A percentile compares a stretch with the other conserved stretches of the same genome.
Conservation (phyloP, 192 early-diverging fungal species). For the Lunasporangiospora selenospora region DNA sequence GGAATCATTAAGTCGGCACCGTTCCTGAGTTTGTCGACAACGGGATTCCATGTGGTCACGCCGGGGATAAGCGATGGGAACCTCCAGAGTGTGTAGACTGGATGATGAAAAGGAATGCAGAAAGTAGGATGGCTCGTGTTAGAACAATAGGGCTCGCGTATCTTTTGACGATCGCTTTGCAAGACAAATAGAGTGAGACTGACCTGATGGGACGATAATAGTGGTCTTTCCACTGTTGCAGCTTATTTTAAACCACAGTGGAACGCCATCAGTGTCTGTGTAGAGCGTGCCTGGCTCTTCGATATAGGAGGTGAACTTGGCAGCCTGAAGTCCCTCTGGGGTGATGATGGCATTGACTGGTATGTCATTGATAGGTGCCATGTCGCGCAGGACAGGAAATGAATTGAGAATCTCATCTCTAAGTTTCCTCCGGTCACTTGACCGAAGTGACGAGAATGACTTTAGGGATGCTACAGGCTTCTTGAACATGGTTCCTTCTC, state of each 20-base stretch:
- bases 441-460: constrained; percentile 68
- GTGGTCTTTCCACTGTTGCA: constrained; percentile 37
- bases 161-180: too few species aligned
- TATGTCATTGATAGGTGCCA: constrained; percentile 36
- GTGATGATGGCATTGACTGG: constrained; percentile 47
- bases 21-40: constrained; percentile 73
- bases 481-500: constrained; percentile 75
- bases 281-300: constrained; percentile 71
- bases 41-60: constrained; percentile 71
- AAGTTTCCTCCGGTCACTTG: constrained; percentile 72
- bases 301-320: constrained; percentile 71
- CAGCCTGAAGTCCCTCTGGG: constrained; percentile 64
- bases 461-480: constrained; percentile 75
- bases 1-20: constrained; percentile 88
- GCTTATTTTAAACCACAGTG: constrained; percentile 71
- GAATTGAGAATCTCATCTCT: constrained; percentile 63
- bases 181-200: constrained; percentile 1
- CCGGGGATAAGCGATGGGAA: constrained; percentile 70
- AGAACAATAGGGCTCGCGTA: background rate
- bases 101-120: background rate
- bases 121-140: background rate
- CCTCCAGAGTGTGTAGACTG: constrained; percentile 83
- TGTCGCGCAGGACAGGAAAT: constrained; percentile 57
- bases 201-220: constrained; percentile 70
- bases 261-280: constrained; percentile 60